Conservation (phyloP, 495 filamentous ascomycete species). For the Symbiotaphrina buchneri region DNA sequence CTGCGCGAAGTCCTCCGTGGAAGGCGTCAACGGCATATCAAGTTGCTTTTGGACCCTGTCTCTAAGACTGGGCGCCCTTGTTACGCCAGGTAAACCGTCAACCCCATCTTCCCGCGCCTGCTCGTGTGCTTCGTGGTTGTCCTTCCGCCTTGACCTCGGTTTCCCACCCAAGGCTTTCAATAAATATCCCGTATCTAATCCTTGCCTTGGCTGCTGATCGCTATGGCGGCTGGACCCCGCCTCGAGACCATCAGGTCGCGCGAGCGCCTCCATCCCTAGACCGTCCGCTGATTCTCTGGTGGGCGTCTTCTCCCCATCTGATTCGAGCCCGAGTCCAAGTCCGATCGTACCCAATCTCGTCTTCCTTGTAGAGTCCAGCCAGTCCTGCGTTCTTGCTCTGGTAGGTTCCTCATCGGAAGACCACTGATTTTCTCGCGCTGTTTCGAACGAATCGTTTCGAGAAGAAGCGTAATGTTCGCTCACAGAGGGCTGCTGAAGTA, state of each 20-base stretch:
- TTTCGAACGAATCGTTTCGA: constrained; percentile 50
- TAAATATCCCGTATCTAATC: no score
- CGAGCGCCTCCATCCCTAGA: neutral
- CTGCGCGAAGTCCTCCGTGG: constrained; percentile 18
- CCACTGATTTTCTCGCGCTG: constrained; percentile 37
- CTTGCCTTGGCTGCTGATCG: no score
- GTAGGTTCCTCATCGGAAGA: constrained; percentile 40
- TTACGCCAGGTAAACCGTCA: neutral
- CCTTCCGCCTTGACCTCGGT: neutral
- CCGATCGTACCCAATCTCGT: constrained; percentile 1
- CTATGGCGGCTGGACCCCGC: no score
- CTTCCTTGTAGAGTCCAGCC: neutral
- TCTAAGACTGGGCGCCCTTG: constrained; percentile 14
- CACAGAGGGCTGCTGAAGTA: no score
- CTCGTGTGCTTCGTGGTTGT: neutral
- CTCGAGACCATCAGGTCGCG: constrained; percentile 3
- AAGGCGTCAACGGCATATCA: constrained; percentile 9
- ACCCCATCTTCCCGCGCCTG: neutral
- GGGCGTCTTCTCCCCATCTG: constrained; percentile 2
- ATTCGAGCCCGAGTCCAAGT: constrained; percentile 2
- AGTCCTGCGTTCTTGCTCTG: constrained; percentile 14
- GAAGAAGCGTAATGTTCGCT: no score
- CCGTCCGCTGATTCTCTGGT: neutral
- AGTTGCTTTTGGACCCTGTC: constrained; percentile 14
- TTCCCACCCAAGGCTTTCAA: no score